Evolutionary conservation across 768 basidiomycete genomes (phyloP).

Genomic region (Boletus sp.): DNA sequence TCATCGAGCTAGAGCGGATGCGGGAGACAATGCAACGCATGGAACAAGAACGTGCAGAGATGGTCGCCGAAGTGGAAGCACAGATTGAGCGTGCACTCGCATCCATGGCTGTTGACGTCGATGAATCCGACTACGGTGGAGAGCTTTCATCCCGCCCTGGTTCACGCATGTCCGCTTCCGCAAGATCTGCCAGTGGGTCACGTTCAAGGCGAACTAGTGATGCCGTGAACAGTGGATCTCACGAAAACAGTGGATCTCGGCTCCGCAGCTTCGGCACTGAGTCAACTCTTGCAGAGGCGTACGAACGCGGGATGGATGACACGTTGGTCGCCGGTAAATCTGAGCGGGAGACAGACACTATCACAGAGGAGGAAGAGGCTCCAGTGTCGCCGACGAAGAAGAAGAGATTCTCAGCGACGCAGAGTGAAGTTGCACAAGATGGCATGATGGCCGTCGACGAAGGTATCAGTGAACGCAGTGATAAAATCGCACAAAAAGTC

Average conservation of each 20-base stretch:
- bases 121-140: slow-evolving; percentile 66
- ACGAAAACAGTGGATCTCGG: slow-evolving; percentile 31
- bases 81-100: slow-evolving; percentile 85
- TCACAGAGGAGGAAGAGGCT: slow-evolving; percentile 54
- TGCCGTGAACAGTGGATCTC: slow-evolving; percentile 41
- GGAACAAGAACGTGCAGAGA: slow-evolving; percentile 82
- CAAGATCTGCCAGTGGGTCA: slow-evolving; percentile 40
- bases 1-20: slow-evolving; percentile 82
- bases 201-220: slow-evolving; percentile 63
- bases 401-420: slow-evolving; percentile 78
- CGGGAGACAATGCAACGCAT: slow-evolving; percentile 79
- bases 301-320: slow-evolving; percentile 44
- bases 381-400: slow-evolving; percentile 46
- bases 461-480: slow-evolving; percentile 79
- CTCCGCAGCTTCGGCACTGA: slow-evolving; percentile 76
- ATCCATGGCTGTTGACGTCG: slow-evolving; percentile 77
- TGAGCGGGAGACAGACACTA: slow-evolving; percentile 49
- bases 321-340: slow-evolving; percentile 34
- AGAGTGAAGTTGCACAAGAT: slow-evolving; percentile 61
- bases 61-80: slow-evolving; percentile 91
- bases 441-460: slow-evolving; percentile 86
- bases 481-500: slow-evolving; percentile 85
- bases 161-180: slow-evolving; percentile 62
- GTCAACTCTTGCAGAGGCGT: slow-evolving; percentile 72
- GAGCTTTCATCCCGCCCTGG: slow-evolving; percentile 58